These are phyloP conservation scores for Candida methanosorbosa DNA, from an alignment of 805 yeast species.

Conservation along the genomic window DNA sequence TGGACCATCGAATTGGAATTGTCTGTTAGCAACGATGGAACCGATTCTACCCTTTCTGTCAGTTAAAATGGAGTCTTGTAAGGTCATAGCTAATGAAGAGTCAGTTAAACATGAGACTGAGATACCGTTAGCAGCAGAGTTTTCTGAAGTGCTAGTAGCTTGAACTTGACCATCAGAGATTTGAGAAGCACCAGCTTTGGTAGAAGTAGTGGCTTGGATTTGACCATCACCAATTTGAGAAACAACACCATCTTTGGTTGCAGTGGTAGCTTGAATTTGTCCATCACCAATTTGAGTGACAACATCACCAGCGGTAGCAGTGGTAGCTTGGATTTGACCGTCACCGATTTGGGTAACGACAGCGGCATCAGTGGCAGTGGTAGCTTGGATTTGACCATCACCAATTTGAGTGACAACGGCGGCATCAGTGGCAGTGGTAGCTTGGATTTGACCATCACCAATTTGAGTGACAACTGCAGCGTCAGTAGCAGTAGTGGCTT, in stretches of 20 bases:
- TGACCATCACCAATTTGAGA: constrained; percentile 40
- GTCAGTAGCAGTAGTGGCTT: constrained; percentile 26
- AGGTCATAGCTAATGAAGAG: constrained; percentile 33
- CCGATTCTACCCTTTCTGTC: constrained; percentile 46
- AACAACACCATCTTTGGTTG: constrained; percentile 20
- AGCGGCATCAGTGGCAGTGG: constrained; percentile 23
- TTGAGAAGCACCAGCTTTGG: constrained; percentile 32
- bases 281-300: constrained; percentile 36
- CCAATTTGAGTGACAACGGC: constrained; percentile 25
- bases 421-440: constrained; percentile 25
- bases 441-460: constrained; percentile 55
- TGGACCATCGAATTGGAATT: constrained; percentile 60
- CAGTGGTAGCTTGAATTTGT: constrained; percentile 29
- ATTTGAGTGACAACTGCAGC: constrained; percentile 44
- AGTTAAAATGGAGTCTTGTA: constrained; percentile 31
- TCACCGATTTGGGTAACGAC: constrained; percentile 24
- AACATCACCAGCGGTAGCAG: constrained; percentile 25
- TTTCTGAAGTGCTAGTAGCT: constrained; percentile 26
- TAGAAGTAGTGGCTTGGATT: constrained; percentile 31
- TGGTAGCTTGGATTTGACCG: constrained; percentile 24
- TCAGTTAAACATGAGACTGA: constrained; percentile 26
- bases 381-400: constrained; percentile 33
- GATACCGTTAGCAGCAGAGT: constrained; percentile 18
- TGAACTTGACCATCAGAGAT: constrained; percentile 57
- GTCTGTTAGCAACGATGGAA: constrained; percentile 53